Conservation (phyloP, 2,329 filamentous ascomycete species). For the Fusarium protoensiforme region DNA sequence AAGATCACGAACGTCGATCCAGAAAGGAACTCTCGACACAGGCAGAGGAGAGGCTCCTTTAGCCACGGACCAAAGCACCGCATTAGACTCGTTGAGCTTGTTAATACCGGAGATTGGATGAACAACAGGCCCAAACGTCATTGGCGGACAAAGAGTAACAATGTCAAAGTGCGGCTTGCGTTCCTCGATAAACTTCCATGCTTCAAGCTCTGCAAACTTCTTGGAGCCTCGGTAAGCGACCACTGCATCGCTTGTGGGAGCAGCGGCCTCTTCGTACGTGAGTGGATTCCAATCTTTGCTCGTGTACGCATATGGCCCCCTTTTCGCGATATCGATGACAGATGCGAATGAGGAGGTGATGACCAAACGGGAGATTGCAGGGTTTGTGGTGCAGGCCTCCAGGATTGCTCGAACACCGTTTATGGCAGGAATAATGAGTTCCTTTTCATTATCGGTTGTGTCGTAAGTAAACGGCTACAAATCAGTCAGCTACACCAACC, state of each 20-base stretch:
- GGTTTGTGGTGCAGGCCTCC: slow-evolving; percentile 41
- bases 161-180: slow-evolving; percentile 53
- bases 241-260: slow-evolving; percentile 52
- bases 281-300: slow-evolving; percentile 69
- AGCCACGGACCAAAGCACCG: slow-evolving; percentile 54
- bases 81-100: slow-evolving; percentile 56
- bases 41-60: slow-evolving; percentile 49
- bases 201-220: slow-evolving; percentile 49
- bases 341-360: slow-evolving; percentile 78
- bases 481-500: neutral
- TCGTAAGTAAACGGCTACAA: slow-evolving; percentile 56
- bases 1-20: slow-evolving; percentile 60
- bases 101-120: slow-evolving; percentile 50
- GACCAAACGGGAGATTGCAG: slow-evolving; percentile 50
- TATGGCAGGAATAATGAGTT: slow-evolving; percentile 58
- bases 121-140: slow-evolving; percentile 57
- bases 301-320: slow-evolving; percentile 62
- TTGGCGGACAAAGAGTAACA: slow-evolving; percentile 58
- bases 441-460: slow-evolving; percentile 56
- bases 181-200: slow-evolving; percentile 49
- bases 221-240: slow-evolving; percentile 49
- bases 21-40: slow-evolving; percentile 52
- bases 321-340: slow-evolving; percentile 63
- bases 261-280: slow-evolving; percentile 60
- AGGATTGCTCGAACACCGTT: slow-evolving; percentile 57